These are phyloP conservation scores for Phaseolus coccineus DNA, from an alignment of 331 rosid genomes.

Conservation along the genomic window DNA sequence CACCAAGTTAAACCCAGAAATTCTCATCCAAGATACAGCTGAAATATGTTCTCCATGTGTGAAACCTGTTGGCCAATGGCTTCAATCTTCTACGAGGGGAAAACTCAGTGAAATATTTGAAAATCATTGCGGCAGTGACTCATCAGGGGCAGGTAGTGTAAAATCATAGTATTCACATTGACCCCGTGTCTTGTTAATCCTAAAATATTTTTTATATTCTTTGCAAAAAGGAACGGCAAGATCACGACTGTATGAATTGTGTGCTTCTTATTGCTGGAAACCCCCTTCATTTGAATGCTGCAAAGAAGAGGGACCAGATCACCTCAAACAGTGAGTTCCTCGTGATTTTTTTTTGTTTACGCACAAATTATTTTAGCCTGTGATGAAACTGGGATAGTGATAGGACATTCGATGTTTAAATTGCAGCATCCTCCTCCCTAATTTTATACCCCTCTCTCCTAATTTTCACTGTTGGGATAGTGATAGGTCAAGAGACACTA, in stretches of 20 bases:
- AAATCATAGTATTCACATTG: slow-evolving; percentile 1
- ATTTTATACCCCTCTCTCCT: neutral
- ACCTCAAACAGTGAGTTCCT: slow-evolving; percentile 73
- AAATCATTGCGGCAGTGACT: slow-evolving; percentile 43
- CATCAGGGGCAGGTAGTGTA: slow-evolving; percentile 58
- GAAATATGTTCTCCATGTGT: slow-evolving; percentile 30
- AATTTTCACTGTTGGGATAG: neutral
- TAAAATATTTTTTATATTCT: slow-evolving; percentile 47
- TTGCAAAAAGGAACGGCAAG: slow-evolving; percentile 58
- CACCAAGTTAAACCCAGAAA: slow-evolving; percentile 45
- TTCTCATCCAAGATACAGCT: slow-evolving; percentile 17
- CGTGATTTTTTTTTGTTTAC: slow-evolving; percentile 8
- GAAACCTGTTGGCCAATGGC: slow-evolving; percentile 38
- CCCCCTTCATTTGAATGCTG: slow-evolving; percentile 77
- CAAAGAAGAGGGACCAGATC: slow-evolving; percentile 85
- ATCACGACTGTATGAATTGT: slow-evolving; percentile 70
- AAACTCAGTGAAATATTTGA: slow-evolving; percentile 28
- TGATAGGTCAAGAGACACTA: neutral
- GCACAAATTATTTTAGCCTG: neutral
- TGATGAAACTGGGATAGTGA: neutral
- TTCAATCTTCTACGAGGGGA: slow-evolving; percentile 41
- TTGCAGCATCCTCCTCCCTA: neutral
- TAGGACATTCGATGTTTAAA: neutral
- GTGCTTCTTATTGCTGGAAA: slow-evolving; percentile 72
- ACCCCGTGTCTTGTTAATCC: slow-evolving; percentile 21